phyloP scores from a whole-genome alignment of 371 early-diverging fungal species.

The Choanephora cucurbitarum region DNA sequence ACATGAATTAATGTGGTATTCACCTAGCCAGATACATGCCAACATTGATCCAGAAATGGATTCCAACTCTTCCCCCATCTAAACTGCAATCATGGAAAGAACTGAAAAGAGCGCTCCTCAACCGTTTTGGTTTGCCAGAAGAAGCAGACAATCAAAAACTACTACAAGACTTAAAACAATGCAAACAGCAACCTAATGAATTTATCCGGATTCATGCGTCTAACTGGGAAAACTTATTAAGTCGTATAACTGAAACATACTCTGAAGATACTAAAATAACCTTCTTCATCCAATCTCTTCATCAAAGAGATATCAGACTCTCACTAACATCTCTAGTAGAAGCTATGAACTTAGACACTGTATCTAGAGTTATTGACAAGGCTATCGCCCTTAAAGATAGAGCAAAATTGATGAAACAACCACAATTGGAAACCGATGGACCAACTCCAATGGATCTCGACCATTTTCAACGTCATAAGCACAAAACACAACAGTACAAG shows the following conservation, averaged over 20 bases:
- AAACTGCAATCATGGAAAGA: not conserved
- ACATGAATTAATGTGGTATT: not conserved
- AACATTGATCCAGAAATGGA: conserved; percentile 4
- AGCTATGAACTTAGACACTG: not conserved
- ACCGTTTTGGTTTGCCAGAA: conserved; percentile 3
- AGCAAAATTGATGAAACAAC: conserved; percentile 1
- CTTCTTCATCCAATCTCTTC: conserved; percentile 6
- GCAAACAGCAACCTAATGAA: conserved; percentile 4
- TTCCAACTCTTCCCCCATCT: not conserved
- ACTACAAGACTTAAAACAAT: conserved; percentile 2
- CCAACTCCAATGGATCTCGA: conserved; percentile 13
- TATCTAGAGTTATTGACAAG: conserved; percentile 4
- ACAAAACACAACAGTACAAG: too few species aligned
- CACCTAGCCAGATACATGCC: conserved; percentile 1
- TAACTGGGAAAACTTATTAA: conserved; percentile 6
- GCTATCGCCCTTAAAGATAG: conserved; percentile 6
- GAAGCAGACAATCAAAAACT: conserved; percentile 6
- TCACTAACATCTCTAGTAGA: not conserved
- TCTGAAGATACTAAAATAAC: conserved; percentile 6
- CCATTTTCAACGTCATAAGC: not conserved
- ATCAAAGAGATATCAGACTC: conserved; percentile 2
- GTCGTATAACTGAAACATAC: conserved; percentile 5
- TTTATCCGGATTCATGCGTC: conserved; percentile 6
- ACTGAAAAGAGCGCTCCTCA: conserved; percentile 1
- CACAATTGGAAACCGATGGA: not conserved